These are phyloP conservation scores for Globisporangium cederbergense DNA, from an alignment of 352 stramenopile species.

Conservation along the genomic window DNA sequence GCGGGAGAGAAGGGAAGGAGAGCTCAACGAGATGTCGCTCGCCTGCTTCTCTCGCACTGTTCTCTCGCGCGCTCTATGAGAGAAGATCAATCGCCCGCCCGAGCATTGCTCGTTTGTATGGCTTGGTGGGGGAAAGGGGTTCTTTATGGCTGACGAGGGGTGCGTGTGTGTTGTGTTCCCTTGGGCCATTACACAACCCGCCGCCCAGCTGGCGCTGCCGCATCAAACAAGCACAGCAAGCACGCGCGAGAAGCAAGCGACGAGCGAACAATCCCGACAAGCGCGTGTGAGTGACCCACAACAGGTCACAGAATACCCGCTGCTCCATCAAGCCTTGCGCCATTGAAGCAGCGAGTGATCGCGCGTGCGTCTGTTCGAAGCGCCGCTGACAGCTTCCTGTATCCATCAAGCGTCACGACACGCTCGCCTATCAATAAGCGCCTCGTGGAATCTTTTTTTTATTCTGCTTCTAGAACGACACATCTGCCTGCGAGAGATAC, in stretches of 20 bases:
- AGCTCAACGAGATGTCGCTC: constrained; percentile 1
- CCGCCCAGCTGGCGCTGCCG: not conserved
- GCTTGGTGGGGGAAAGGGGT: not conserved
- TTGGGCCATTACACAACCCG: constrained; percentile 5
- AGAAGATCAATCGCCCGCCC: not conserved
- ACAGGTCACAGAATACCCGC: not conserved
- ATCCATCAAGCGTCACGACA: constrained; percentile 1
- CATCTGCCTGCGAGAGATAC: not conserved
- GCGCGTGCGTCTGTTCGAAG: not conserved
- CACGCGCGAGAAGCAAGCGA: not conserved
- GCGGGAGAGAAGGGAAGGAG: constrained; percentile 1
- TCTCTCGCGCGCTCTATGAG: not conserved
- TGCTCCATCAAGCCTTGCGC: not conserved
- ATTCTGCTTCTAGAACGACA: not conserved
- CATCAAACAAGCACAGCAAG: constrained; percentile 4
- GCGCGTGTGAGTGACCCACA: too few relatives aligned
- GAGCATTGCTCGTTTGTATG: not conserved
- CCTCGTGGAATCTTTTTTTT: constrained; percentile 6
- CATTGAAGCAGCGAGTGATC: too few relatives aligned
- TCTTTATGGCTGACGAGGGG: not conserved
- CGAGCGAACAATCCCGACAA: not conserved
- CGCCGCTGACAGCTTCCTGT: not conserved
- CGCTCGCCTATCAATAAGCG: not conserved
- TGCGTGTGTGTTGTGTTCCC: not conserved
- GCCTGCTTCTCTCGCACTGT: not conserved